phyloP scores from a whole-genome alignment of 148 eudicot genomes.

The Bassia scoparia region DNA sequence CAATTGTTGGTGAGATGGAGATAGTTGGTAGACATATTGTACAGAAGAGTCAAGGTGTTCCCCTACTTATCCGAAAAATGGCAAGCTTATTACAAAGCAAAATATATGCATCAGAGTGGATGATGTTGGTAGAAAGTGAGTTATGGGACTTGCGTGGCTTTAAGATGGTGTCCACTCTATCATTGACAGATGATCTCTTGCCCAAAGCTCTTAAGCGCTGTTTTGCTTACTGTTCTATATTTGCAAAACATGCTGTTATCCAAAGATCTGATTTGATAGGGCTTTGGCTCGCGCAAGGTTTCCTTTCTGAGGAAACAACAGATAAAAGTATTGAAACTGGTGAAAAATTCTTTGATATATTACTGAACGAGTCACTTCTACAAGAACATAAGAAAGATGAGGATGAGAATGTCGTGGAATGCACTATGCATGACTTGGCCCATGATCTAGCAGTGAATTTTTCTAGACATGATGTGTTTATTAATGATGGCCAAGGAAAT shows the following conservation, averaged over 20 bases:
- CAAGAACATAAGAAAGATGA: neutral
- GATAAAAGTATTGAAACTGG: neutral
- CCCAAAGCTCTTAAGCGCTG: constrained; percentile 2
- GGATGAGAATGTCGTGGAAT: neutral
- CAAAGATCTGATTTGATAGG: neutral
- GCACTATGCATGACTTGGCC: neutral
- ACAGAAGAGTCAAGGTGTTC: neutral
- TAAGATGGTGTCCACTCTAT: neutral
- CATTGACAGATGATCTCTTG: neutral
- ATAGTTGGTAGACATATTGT: neutral
- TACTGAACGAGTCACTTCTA: neutral
- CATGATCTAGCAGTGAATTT: neutral
- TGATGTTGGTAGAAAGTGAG: too few species aligned
- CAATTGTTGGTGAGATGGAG: neutral
- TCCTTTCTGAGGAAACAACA: neutral
- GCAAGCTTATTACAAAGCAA: neutral
- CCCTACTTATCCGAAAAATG: neutral
- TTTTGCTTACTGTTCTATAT: neutral
- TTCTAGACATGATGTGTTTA: neutral
- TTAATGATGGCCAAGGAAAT: neutral
- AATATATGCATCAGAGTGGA: neutral
- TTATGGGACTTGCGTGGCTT: neutral
- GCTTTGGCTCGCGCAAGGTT: constrained; percentile 13
- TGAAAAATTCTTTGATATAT: neutral
- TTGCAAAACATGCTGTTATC: neutral